Evolutionary conservation across 192 early-diverging fungal species (phyloP), one percentile per base, ranked within the genome.

Genomic region (Gonapodya prolifera): DNA sequence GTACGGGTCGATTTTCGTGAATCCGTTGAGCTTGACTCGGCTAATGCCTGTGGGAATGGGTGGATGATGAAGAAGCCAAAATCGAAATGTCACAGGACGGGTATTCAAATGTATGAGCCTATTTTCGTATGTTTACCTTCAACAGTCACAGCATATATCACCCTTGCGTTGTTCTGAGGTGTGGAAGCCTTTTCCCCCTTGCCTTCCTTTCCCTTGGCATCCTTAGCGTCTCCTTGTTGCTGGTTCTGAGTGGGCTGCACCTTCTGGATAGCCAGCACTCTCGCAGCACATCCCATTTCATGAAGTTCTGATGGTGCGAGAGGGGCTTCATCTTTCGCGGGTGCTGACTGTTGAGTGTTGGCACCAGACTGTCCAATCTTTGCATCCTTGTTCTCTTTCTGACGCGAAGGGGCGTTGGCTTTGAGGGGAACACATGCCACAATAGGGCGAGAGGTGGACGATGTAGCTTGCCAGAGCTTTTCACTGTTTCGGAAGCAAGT

Each of bases 261-360:
- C 71, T 73, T 73, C 31, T 18, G 32, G 16, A 84, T 75, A 61
- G 77, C 76, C 23, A 84, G 33, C 69, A 84, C 79, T 2, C 81
- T 78, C 18, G 83, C 83, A 30, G 81, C 79, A 18, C 86, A 86
- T 33, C 87, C 88, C 34, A 85, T 83, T 2, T 86, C 85, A 33
- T 84, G 81, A 76, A 91, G 85, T 70, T 92, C 88, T 8, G 28
- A 85, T 79, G n/a, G 83, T 80, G 33, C 87, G 78, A 74, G 90
- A 79, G 31, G 86, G 83, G 45, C 83, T 73, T 23, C 71, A 45
- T 23, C 69, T 75, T 29, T 80, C 80, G 31, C 30, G 30, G 35
- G 34, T 30, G 30, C 33, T 28, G 28, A 13, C 30, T 17, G 13
- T 13, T 8, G 8, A 2, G 34, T 33, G 34, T 28, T 34, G 35